A percentile compares a stretch with the other conserved stretches of the same genome.
These are phyloP conservation scores for Leptographium radiaticola DNA, from an alignment of 2,329 filamentous ascomycete species.

Conservation along the genomic window DNA sequence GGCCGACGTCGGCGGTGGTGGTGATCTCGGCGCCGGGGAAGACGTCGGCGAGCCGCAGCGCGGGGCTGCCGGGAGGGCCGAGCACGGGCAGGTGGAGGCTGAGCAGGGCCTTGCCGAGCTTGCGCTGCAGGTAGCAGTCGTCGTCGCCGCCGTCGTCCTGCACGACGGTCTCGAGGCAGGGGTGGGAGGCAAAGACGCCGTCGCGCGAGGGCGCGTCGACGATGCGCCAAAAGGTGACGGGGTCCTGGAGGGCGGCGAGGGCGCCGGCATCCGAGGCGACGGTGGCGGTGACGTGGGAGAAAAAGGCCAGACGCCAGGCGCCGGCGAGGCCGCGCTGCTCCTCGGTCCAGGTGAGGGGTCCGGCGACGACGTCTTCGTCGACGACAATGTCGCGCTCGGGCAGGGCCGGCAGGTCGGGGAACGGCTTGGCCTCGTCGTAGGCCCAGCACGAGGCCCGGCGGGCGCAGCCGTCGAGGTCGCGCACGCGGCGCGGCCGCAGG, in stretches of 20 bases:
- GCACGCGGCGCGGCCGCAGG: not conserved
- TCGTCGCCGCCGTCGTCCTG: not conserved
- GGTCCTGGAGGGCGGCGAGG: not conserved
- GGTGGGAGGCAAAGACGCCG: not conserved
- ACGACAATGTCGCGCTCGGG: not conserved
- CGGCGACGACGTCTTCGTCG: not conserved
- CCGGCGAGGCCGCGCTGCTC: not conserved
- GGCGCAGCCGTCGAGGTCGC: not conserved
- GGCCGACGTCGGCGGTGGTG: no score
- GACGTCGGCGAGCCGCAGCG: no score
- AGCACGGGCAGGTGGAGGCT: no score
- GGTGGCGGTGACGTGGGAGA: not conserved
- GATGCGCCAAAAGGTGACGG: not conserved
- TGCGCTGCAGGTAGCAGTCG: not conserved
- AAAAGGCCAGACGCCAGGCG: not conserved
- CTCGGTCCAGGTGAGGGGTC: not conserved
- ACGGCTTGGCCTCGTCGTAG: not conserved
- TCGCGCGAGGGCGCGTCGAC: not conserved
- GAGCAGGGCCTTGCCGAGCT: not conserved
- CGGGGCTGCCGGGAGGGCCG: no score
- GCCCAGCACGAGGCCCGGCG: not conserved
- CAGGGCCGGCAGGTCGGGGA: not conserved
- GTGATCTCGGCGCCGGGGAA: no score
- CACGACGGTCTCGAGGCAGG: not conserved
- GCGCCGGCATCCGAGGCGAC: no score